Conservation (phyloP, 2,329 filamentous ascomycete species). For the Colletotrichum sp. region DNA sequence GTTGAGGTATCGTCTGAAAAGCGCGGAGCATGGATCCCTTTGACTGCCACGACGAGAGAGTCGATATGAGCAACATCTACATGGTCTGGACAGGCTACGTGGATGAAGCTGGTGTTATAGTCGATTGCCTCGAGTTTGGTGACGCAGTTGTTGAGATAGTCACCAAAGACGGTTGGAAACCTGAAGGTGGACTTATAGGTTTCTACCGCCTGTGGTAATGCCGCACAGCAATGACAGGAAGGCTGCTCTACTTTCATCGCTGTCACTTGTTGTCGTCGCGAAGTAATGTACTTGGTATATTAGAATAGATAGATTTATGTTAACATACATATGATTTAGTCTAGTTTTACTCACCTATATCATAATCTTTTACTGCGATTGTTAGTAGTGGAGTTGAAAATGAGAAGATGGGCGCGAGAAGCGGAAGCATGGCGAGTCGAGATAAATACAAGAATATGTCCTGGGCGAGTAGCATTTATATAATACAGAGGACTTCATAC, state of each 20-base stretch:
- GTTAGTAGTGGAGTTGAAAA: accelerated
- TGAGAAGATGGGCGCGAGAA: background rate
- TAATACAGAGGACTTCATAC: background rate
- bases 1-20: background rate
- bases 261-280: background rate
- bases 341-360: background rate
- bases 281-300: background rate
- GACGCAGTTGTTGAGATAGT: background rate
- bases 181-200: background rate
- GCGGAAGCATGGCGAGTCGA: background rate
- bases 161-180: background rate
- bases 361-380: accelerated
- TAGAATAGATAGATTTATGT: background rate
- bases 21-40: background rate
- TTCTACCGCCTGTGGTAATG: background rate
- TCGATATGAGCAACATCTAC: background rate
- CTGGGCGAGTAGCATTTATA: background rate
- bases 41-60: background rate
- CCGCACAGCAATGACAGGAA: background rate
- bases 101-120: background rate
- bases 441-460: accelerated
- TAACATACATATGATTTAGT: background rate
- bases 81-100: background rate
- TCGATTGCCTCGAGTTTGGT: background rate
- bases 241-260: background rate